phyloP scores from a whole-genome alignment of 1,284 basidiomycete genomes.

The Papiliotrema nemorosa region DNA sequence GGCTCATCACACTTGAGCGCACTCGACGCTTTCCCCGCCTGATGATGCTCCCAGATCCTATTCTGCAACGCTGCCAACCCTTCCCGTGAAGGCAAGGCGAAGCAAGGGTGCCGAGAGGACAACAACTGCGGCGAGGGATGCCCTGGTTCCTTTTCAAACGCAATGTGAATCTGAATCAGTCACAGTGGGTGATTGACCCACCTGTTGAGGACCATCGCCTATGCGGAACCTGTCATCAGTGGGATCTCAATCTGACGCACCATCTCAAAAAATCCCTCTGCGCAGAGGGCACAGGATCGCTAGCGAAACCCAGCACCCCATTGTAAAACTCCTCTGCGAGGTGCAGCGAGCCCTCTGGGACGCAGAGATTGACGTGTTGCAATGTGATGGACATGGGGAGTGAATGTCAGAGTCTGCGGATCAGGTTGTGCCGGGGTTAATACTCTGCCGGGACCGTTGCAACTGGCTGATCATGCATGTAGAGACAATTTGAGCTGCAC shows the following conservation, averaged over 20 bases:
- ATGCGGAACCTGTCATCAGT: slow-evolving; percentile 31
- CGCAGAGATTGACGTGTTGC: slow-evolving; percentile 47
- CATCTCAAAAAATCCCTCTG: slow-evolving; percentile 37
- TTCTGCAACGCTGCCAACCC: slow-evolving; percentile 36
- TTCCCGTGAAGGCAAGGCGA: slow-evolving; percentile 26
- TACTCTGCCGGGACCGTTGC: too few species aligned
- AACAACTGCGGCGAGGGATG: slow-evolving; percentile 11
- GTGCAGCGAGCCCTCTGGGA: slow-evolving; percentile 36
- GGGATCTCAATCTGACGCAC: slow-evolving; percentile 19
- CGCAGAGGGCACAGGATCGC: slow-evolving; percentile 36
- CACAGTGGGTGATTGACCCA: slow-evolving; percentile 6
- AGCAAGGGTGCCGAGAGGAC: slow-evolving; percentile 42
- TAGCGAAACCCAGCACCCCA: slow-evolving; percentile 36
- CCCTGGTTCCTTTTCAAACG: slow-evolving; percentile 19
- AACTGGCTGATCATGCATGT: too few species aligned
- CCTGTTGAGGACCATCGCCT: slow-evolving; percentile 39
- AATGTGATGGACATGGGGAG: slow-evolving; percentile 22
- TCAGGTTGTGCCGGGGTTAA: neutral
- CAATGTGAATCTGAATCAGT: slow-evolving; percentile 33
- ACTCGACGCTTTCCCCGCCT: slow-evolving; percentile 18
- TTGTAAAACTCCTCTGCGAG: slow-evolving; percentile 46
- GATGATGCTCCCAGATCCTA: slow-evolving; percentile 34
- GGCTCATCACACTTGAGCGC: slow-evolving; percentile 38
- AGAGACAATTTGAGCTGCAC: too few species aligned
- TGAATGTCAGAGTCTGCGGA: neutral